Percentiles rank a stretch among this genome's conserved stretches.
Evolutionary conservation across 768 basidiomycete genomes (phyloP).

Genomic region (Tulasnella sp.): DNA sequence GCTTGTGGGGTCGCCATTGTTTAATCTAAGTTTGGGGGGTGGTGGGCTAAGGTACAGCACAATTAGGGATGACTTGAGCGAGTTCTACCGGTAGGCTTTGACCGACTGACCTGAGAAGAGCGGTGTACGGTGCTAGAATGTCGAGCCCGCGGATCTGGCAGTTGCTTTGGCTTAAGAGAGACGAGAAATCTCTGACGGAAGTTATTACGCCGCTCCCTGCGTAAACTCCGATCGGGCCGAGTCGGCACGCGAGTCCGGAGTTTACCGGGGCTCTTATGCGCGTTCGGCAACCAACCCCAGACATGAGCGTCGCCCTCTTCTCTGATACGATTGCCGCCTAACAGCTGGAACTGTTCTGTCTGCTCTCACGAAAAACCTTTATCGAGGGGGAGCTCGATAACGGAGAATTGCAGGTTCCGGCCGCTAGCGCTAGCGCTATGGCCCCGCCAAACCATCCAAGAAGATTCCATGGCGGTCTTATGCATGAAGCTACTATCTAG

Average conservation of each 20-base stretch:
- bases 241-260: background rate
- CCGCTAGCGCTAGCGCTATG: no score
- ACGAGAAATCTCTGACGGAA: background rate
- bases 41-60: background rate
- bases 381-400: no score
- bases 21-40: background rate
- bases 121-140: no score
- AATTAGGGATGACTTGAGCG: background rate
- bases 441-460: no score
- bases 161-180: background rate
- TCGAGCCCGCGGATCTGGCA: background rate
- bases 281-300: background rate
- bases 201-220: background rate
- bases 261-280: background rate
- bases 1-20: slow-evolving; percentile 40
- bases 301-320: background rate
- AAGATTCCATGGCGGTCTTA: no score
- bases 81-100: background rate
- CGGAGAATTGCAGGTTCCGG: no score
- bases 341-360: no score
- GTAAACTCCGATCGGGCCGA: background rate
- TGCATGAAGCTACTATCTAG: no score
- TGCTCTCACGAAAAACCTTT: no score
- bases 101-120: background rate
- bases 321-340: background rate